phyloP scores from a whole-genome alignment of 257 asterid genomes.

The Plantago ovata region DNA sequence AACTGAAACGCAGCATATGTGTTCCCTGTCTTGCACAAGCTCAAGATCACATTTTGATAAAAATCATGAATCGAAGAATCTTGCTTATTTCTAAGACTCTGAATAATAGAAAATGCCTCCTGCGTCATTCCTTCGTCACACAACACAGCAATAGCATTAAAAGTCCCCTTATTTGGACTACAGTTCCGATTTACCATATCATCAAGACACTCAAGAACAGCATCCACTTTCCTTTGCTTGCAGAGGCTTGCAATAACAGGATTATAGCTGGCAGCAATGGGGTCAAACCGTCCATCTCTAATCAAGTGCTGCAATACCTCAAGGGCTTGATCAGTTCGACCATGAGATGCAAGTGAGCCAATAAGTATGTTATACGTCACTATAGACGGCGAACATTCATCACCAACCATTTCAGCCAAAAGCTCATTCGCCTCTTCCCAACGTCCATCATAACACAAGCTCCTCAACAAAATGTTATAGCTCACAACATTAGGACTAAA shows the following conservation, averaged over 20 bases:
- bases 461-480: conserved; percentile 79
- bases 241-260: conserved; percentile 67
- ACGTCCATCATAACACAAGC: conserved; percentile 67
- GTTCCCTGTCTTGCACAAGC: conserved; percentile 73
- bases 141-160: conserved; percentile 64
- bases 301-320: conserved; percentile 64
- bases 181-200: conserved; percentile 53
- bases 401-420: conserved; percentile 73
- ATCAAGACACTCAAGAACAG: conserved; percentile 50
- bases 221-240: conserved; percentile 55
- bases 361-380: conserved; percentile 71
- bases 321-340: conserved; percentile 68
- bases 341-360: conserved; percentile 63
- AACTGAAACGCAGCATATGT: conserved; percentile 67
- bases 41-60: conserved; percentile 51
- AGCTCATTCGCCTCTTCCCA: conserved; percentile 88
- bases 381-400: conserved; percentile 55
- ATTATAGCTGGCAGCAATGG: conserved; percentile 72
- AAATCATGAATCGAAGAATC: conserved; percentile 44
- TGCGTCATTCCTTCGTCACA: conserved; percentile 68
- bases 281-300: conserved; percentile 48
- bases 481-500: conserved; percentile 78
- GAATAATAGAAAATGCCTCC: conserved; percentile 68
- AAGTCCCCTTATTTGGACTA: conserved; percentile 72
- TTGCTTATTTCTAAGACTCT: conserved; percentile 47